phyloP scores from a whole-genome alignment of 305 asterid genomes.

The Fraxinus greggii region DNA sequence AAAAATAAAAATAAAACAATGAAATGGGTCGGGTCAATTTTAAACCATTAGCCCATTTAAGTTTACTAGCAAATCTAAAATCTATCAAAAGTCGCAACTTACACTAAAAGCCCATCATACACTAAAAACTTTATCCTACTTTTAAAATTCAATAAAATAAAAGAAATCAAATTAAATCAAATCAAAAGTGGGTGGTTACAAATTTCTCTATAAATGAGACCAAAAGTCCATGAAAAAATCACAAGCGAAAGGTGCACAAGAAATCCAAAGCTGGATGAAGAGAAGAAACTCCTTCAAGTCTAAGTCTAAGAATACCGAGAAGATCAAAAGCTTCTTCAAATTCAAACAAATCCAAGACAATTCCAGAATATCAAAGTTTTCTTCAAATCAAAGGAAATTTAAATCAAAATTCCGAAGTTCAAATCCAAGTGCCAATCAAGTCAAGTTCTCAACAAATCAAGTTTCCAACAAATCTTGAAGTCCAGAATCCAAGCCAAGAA shows the following conservation, averaged over 20 bases:
- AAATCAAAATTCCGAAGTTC: no score
- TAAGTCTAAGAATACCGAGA: neutral
- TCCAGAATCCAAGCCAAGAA: no score
- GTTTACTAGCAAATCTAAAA: neutral
- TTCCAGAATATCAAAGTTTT: no score
- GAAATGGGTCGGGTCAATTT: neutral
- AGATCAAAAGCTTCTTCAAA: no score
- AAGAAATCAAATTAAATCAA: no score
- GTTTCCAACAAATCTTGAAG: no score
- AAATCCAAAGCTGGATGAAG: neutral
- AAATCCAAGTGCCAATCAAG: no score
- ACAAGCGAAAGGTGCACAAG: neutral
- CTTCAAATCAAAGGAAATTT: no score
- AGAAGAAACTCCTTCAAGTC: neutral
- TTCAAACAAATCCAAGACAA: no score
- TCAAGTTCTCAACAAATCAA: no score
- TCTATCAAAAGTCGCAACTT: neutral
- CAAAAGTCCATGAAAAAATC: neutral
- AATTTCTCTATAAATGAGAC: neutral
- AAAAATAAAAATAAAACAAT: no score
- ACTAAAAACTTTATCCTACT: neutral
- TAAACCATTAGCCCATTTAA: neutral
- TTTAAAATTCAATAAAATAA: neutral
- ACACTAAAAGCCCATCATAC: neutral
- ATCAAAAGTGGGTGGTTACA: neutral